phyloP scores from a whole-genome alignment of 2,329 filamentous ascomycete genomes.

The Aureobasidium subglaciale region DNA sequence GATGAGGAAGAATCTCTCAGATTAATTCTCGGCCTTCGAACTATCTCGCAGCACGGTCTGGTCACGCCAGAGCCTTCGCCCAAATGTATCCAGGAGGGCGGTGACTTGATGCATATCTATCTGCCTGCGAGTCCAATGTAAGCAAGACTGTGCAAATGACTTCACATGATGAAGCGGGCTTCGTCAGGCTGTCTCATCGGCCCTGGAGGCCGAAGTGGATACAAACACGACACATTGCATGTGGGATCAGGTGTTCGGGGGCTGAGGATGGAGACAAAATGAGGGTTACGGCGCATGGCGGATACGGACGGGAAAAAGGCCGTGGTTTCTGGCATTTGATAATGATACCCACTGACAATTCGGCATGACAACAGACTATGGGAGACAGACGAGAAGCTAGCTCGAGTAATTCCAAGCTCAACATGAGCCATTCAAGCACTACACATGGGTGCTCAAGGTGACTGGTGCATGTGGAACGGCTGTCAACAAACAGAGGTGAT shows the following conservation, averaged over 20 bases:
- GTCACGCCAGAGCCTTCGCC: conserved; percentile 8
- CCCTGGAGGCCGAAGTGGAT: not conserved
- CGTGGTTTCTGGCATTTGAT: not conserved
- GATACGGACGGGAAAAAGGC: not conserved
- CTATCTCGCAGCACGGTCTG: conserved; percentile 10
- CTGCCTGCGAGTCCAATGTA: not conserved
- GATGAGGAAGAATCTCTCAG: conserved; percentile 9
- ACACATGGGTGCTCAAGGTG: not conserved
- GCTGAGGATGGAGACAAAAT: not conserved
- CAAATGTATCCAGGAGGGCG: not conserved
- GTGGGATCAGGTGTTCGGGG: not conserved
- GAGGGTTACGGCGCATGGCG: not conserved
- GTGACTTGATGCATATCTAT: not conserved
- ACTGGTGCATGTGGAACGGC: not conserved
- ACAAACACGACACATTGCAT: conserved; percentile 8
- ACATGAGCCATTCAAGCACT: not conserved
- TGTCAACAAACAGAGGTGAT: not conserved
- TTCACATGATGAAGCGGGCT: not conserved
- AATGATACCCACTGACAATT: conserved; percentile 1
- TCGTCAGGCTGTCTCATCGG: not conserved
- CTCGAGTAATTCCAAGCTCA: not conserved
- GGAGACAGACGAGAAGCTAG: not conserved
- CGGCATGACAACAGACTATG: not conserved
- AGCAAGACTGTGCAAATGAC: not conserved
- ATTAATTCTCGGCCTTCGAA: not conserved